Base-by-base conservation (phyloP, 1,284 basidiomycete species). In the Gomphus sp. region DNA sequence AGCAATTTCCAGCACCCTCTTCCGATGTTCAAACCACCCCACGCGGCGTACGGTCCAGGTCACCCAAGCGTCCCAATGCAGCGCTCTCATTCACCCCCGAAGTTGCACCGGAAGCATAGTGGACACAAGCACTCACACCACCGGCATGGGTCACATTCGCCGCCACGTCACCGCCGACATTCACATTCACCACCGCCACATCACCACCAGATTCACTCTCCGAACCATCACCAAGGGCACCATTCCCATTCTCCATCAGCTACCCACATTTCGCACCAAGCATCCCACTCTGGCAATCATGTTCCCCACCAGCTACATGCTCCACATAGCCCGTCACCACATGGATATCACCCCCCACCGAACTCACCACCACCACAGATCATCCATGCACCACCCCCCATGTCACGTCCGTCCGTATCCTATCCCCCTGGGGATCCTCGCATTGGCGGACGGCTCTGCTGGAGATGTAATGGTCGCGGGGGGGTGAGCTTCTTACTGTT, bases 341-440 rank as follows among this genome's bases (percentile, higher is more conserved):
- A 53, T 9, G 43, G 59, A 60, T 2, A 62, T n/a, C 44, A 47
- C 18, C 22, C 62, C 37, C 64, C 64, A 39, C 52, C 62, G 18
- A 53, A 62, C 9, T 39, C 62, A 16, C 57, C 62, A 25, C 33
- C 59, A 47, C 44, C 44, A 11, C 44, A 22, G 4, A 9, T 47
- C 6, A 25, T 47, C 55, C 31, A 63, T 64, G 48, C 43, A 55
- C 31, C 66, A 64, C 22, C 63, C 66, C 8, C 64, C 65, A 16
- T 66, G 63, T 36, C 63, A 45, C 76, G 0, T 73, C 73, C 0
- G 76, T 67, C 78, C 11, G 60, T 77, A 1, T 78, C 86, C 12
- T 78, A 83, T 59, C 62, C 63, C 1, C 77, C 88, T 0, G 88
- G 88, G 2, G 88, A 91, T 67, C 74, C 84, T n/a, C 70, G 87